Evolutionary conservation across 1,139 yeast species (phyloP).

Genomic region (Martiniozyma asiatica): DNA sequence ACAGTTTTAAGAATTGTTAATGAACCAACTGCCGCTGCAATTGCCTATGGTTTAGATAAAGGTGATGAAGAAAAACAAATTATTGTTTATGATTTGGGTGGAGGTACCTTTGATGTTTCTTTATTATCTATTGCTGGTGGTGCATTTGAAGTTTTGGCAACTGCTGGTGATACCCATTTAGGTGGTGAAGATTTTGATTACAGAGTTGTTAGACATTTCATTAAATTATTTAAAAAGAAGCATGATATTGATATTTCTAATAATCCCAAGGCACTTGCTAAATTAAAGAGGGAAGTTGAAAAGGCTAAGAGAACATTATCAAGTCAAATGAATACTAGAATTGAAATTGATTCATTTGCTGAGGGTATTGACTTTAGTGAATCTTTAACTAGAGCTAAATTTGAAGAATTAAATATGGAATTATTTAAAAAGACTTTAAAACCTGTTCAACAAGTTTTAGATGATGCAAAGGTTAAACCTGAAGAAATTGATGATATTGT

Average conservation of each 20-base stretch:
- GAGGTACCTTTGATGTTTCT: conserved; percentile 92
- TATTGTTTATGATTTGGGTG: conserved; percentile 91
- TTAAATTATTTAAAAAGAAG: conserved; percentile 81
- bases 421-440: conserved; percentile 80
- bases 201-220: conserved; percentile 77
- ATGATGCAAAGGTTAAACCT: conserved; percentile 78
- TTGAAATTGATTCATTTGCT: conserved; percentile 88
- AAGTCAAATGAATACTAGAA: conserved; percentile 78
- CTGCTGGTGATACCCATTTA: conserved; percentile 93
- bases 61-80: conserved; percentile 78
- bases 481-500: conserved; percentile 84
- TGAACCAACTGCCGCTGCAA: conserved; percentile 98
- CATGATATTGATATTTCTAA: conserved; percentile 63
- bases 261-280: conserved; percentile 72
- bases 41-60: conserved; percentile 93
- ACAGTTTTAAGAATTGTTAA: conserved; percentile 90
- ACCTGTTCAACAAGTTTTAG: conserved; percentile 87
- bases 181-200: too few relatives aligned
- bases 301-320: conserved; percentile 93
- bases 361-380: conserved; percentile 95
- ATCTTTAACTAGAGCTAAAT: conserved; percentile 87
- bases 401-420: conserved; percentile 84
- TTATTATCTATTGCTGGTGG: conserved; percentile 83
- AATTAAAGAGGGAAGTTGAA: conserved; percentile 91
- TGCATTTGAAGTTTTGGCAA: conserved; percentile 88